phyloP scores from a whole-genome alignment of 495 filamentous ascomycete species.

The Aspergillus leporis region DNA sequence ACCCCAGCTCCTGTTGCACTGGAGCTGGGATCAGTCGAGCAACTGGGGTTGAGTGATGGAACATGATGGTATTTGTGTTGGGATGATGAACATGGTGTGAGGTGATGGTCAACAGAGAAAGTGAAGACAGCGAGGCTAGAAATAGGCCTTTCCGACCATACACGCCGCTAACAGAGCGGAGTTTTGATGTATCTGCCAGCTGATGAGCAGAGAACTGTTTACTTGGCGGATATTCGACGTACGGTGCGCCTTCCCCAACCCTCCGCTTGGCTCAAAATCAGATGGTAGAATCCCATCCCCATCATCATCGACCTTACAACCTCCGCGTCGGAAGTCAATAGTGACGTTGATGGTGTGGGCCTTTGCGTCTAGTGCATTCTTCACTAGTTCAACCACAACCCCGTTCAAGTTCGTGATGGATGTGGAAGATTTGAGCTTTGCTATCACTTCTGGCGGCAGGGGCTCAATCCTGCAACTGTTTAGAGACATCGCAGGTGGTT shows the following conservation, averaged over 20 bases:
- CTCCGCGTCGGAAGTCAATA: conserved; percentile 74
- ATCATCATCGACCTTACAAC: conserved; percentile 85
- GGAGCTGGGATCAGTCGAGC: conserved; percentile 66
- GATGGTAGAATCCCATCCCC: conserved; percentile 72
- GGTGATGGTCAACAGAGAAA: conserved; percentile 77
- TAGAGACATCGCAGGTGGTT: conserved; percentile 20
- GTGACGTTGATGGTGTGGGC: conserved; percentile 69
- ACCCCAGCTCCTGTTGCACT: conserved; percentile 55
- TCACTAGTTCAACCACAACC: conserved; percentile 72
- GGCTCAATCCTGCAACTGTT: conserved; percentile 55
- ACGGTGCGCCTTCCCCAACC: conserved; percentile 75
- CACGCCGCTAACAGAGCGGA: conserved; percentile 36
- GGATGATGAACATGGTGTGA: conserved; percentile 67
- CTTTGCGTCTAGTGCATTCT: conserved; percentile 83
- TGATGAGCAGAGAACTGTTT: conserved; percentile 20
- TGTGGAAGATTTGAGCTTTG: conserved; percentile 87
- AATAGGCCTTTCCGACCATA: conserved; percentile 77
- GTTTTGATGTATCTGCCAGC: conserved; percentile 75
- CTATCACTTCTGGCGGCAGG: conserved; percentile 71
- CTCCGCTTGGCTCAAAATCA: conserved; percentile 71
- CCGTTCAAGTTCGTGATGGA: conserved; percentile 72
- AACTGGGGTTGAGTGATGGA: conserved; percentile 72
- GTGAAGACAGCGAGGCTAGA: conserved; percentile 71
- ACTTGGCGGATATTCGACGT: conserved; percentile 28
- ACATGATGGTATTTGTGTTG: conserved; percentile 66